Evolutionary conservation across 768 basidiomycete genomes (phyloP).

Genomic region (Lentinula detonsa): DNA sequence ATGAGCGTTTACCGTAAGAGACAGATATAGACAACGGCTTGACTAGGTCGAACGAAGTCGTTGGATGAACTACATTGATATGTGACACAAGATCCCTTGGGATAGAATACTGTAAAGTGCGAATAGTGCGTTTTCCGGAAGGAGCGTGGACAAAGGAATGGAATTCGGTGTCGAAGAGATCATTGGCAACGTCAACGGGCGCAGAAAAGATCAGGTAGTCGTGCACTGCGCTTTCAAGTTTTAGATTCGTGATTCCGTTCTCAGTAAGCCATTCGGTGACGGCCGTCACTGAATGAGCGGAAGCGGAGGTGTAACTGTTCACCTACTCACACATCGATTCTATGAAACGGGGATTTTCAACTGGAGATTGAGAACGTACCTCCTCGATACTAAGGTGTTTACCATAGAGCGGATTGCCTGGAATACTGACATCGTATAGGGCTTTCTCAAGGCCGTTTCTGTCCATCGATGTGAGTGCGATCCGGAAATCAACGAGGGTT

Average conservation of each 20-base stretch:
- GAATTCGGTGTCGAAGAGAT: constrained; percentile 17
- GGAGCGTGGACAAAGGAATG: constrained; percentile 13
- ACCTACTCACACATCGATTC: constrained; percentile 8
- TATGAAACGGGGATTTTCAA: background rate
- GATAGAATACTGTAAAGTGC: constrained; percentile 18
- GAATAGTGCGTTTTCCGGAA: constrained; percentile 12
- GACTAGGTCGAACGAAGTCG: constrained; percentile 10
- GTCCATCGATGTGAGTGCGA: constrained; percentile 23
- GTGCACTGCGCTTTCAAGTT: constrained; percentile 10
- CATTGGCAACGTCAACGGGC: constrained; percentile 17
- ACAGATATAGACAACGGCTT: constrained; percentile 2
- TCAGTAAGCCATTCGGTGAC: constrained; percentile 15
- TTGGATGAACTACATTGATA: constrained; percentile 20
- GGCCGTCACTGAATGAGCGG: constrained; percentile 9
- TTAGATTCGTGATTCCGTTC: constrained; percentile 12
- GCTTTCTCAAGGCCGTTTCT: constrained; percentile 21
- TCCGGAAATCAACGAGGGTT: constrained; percentile 20
- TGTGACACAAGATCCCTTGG: constrained; percentile 15
- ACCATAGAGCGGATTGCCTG: constrained; percentile 19
- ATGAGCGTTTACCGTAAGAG: background rate
- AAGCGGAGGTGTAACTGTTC: constrained; percentile 14
- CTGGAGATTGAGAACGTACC: constrained; percentile 10
- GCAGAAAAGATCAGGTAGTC: constrained; percentile 17
- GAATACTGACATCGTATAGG: constrained; percentile 24
- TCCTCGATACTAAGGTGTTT: constrained; percentile 23